A percentile compares a stretch with the other conserved stretches of the same genome.
phyloP scores from a whole-genome alignment of 441 rosid species.

The Brassica hybrid region DNA sequence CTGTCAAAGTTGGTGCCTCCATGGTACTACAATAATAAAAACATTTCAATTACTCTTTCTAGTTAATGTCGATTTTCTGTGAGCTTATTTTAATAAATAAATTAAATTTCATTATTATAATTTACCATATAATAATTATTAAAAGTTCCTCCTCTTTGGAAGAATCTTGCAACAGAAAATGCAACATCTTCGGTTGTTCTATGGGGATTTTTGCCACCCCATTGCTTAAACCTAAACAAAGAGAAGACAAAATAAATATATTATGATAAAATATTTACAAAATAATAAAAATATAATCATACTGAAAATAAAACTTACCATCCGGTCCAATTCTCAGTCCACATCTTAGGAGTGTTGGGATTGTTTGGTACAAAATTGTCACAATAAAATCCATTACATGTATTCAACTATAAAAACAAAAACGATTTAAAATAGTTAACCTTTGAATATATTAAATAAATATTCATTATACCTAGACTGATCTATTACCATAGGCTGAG shows the following conservation, averaged over 20 bases:
- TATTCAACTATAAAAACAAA: constrained; percentile 47
- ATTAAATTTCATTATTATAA: constrained; percentile 41
- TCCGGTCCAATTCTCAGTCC: constrained; percentile 39
- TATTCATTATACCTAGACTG: too few species aligned
- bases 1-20: constrained; percentile 66
- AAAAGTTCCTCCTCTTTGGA: constrained; percentile 58
- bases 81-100: background rate
- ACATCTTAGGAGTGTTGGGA: constrained; percentile 52
- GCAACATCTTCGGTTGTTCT: constrained; percentile 59
- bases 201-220: constrained; percentile 50
- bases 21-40: background rate
- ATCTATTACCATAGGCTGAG: too few species aligned
- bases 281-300: too few species aligned
- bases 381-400: constrained; percentile 73
- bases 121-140: constrained; percentile 79
- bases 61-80: background rate
- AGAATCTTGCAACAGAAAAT: constrained; percentile 65
- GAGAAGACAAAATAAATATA: background rate
- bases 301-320: constrained; percentile 30
- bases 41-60: background rate
- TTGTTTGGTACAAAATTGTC: constrained; percentile 54
- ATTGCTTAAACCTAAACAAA: constrained; percentile 53
- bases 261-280: too few species aligned
- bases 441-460: too few species aligned
- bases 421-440: too few species aligned